Evolutionary conservation across 176 grass and related monocot species (phyloP).

Genomic region (Guadua angustifolia): DNA sequence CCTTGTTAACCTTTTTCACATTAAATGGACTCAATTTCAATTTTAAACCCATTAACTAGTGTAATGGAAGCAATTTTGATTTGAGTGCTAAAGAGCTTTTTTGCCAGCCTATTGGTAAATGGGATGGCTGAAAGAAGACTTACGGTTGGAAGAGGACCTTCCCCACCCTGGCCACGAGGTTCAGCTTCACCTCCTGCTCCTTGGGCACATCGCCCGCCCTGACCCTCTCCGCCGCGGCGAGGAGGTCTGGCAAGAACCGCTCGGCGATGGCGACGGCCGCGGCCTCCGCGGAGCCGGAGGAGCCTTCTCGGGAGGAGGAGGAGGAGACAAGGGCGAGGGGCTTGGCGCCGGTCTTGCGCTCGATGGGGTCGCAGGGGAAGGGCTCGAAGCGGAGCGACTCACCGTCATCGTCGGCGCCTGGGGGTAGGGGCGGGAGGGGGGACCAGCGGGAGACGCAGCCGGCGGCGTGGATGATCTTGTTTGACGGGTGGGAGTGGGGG

Average conservation of each 20-base stretch:
- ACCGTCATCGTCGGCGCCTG: background rate
- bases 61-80: no score
- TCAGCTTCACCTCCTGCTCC: constrained; percentile 34
- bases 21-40: no score
- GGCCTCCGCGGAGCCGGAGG: background rate
- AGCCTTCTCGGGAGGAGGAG: background rate
- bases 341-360: constrained; percentile 48
- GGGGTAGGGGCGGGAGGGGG: constrained; percentile 10
- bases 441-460: constrained; percentile 51
- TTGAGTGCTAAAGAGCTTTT: no score
- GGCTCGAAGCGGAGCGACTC: constrained; percentile 30
- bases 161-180: constrained; percentile 44
- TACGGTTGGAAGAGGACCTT: constrained; percentile 47
- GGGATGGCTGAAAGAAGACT: constrained; percentile 25
- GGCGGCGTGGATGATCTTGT: constrained; percentile 47
- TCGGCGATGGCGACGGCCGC: constrained; percentile 16
- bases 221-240: constrained; percentile 37
- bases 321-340: constrained; percentile 37
- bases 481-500: constrained; percentile 15
- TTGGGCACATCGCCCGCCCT: background rate
- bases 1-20: no score
- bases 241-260: constrained; percentile 41
- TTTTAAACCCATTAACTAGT: no score
- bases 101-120: background rate
- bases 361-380: constrained; percentile 43